Conservation (phyloP, 2,329 filamentous ascomycete genomes). For the Spiromastix sp. region DNA sequence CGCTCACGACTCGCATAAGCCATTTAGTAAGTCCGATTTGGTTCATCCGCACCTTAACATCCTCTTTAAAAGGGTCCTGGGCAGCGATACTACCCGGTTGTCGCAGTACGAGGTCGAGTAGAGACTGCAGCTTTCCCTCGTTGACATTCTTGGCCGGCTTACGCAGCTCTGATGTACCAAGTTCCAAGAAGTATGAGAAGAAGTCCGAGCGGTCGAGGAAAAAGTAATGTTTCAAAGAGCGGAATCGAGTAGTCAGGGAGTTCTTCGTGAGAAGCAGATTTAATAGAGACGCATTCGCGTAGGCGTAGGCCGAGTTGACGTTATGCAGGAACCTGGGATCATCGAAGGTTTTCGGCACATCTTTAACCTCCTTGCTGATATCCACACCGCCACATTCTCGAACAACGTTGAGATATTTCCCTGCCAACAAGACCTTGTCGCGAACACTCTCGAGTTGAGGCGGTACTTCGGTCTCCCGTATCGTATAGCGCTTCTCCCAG, state of each 20-base stretch:
- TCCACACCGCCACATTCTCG: constrained; percentile 94
- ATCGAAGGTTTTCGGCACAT: constrained; percentile 87
- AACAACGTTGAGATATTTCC: constrained; percentile 96
- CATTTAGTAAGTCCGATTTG: constrained; percentile 87
- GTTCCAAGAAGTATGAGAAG: constrained; percentile 94
- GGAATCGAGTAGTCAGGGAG: constrained; percentile 72
- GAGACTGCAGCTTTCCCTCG: constrained; percentile 81
- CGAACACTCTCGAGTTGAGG: constrained; percentile 85
- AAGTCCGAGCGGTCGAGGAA: constrained; percentile 97
- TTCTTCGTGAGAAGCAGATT: constrained; percentile 87
- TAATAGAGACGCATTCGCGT: constrained; percentile 89
- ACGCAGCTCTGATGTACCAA: constrained; percentile 77
- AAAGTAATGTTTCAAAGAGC: constrained; percentile 96
- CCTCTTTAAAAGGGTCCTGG: constrained; percentile 93
- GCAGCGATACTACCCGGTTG: constrained; percentile 91
- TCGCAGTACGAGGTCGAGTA: constrained; percentile 92
- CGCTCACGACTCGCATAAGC: constrained; percentile 91
- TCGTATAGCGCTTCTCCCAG: constrained; percentile 95
- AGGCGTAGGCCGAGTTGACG: constrained; percentile 86
- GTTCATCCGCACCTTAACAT: constrained; percentile 96
- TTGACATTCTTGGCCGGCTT: constrained; percentile 86
- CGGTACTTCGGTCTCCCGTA: constrained; percentile 81
- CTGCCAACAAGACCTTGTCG: constrained; percentile 87
- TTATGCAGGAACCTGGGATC: constrained; percentile 89
- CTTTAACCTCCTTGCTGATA: constrained; percentile 74